Conservation (phyloP, 148 eudicot genomes). For the Camellia japonica region DNA sequence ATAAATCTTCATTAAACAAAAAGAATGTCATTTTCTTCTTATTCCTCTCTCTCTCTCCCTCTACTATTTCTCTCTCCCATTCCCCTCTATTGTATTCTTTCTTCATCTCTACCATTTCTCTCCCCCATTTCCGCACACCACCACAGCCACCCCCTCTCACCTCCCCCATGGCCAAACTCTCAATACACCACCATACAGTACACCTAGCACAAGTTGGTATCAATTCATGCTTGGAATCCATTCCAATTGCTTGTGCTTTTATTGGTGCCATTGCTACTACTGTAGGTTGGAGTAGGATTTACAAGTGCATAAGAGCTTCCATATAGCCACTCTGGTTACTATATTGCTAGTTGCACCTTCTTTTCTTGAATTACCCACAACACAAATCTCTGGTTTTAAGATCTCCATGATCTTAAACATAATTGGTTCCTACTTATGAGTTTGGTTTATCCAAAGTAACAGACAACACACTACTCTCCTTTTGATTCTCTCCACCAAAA, state of each 20-base stretch:
- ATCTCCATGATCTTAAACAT: constrained; percentile 47
- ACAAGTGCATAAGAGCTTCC: constrained; percentile 38
- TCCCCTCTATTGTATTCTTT: too few species aligned
- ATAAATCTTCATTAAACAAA: too few species aligned
- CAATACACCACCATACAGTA: too few species aligned
- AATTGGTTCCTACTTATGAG: constrained; percentile 38
- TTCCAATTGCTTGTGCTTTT: constrained; percentile 31
- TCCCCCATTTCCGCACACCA: too few species aligned
- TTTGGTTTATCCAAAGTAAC: constrained; percentile 8
- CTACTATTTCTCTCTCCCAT: too few species aligned
- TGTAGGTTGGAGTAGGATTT: constrained; percentile 24
- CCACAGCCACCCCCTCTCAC: too few species aligned
- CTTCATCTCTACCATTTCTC: too few species aligned
- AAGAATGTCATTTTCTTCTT: too few species aligned
- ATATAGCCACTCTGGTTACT: constrained; percentile 49
- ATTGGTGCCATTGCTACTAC: constrained; percentile 10
- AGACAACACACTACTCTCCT: neutral
- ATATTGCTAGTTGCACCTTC: constrained; percentile 28
- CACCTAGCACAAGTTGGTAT: neutral
- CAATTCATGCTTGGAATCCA: constrained; percentile 46
- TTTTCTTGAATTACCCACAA: constrained; percentile 11
- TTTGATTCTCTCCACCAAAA: constrained; percentile 34
- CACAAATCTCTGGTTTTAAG: constrained; percentile 14
- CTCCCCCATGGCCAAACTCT: too few species aligned
- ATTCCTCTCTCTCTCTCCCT: too few species aligned